These are phyloP conservation scores for Scheffersomyces titani DNA, from an alignment of 1,139 yeast species.

Conservation along the genomic window DNA sequence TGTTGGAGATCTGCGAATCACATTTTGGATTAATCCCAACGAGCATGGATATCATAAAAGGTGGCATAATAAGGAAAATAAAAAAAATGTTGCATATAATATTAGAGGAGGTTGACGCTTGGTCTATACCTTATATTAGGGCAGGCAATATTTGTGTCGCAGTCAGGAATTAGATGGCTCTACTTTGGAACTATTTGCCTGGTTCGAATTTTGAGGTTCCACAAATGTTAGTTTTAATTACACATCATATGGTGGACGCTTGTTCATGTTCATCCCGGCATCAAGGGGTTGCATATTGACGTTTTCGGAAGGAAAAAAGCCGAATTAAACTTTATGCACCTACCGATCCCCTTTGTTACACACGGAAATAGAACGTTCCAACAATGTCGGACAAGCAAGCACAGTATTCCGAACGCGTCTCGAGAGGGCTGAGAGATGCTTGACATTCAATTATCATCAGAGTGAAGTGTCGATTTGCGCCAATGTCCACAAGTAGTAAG, in stretches of 20 bases:
- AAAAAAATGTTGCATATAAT: neutral
- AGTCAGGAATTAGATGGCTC: neutral
- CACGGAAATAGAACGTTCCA: neutral
- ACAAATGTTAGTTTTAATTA: neutral
- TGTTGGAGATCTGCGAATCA: neutral
- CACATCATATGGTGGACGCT: neutral
- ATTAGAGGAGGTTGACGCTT: neutral
- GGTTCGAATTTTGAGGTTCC: neutral
- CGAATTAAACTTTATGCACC: neutral
- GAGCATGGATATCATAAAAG: neutral
- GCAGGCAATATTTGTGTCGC: neutral
- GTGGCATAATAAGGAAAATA: neutral
- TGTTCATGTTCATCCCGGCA: neutral
- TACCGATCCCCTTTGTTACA: neutral
- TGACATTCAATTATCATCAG: neutral
- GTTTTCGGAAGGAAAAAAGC: neutral
- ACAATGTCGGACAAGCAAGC: neutral
- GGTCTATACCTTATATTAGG: neutral
- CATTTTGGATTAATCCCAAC: neutral
- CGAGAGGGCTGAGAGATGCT: neutral
- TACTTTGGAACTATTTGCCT: too few species aligned
- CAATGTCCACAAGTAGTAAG: neutral
- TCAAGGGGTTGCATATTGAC: neutral
- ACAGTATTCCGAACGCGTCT: neutral
- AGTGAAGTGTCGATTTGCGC: neutral